phyloP scores from a whole-genome alignment of 345 rosid genomes.

The Hibiscus syriacus region DNA sequence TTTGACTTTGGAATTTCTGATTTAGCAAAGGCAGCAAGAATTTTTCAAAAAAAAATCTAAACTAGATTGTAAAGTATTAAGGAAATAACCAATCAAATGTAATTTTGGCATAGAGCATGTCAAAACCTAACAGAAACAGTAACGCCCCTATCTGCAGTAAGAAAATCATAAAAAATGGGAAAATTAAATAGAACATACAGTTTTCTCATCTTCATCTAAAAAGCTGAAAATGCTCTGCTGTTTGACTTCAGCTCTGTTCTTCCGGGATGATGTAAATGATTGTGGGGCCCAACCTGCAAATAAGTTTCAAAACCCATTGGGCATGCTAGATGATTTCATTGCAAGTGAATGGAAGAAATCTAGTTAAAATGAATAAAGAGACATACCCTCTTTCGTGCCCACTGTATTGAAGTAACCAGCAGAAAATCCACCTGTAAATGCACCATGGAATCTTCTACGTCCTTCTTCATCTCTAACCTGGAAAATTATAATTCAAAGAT shows the following conservation, averaged over 20 bases:
- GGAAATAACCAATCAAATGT: background rate
- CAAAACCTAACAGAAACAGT: background rate
- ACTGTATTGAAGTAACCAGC: conserved; percentile 92
- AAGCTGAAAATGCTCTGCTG: conserved; percentile 77
- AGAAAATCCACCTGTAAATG: conserved; percentile 93
- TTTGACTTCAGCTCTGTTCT: conserved; percentile 84
- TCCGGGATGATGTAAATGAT: conserved; percentile 82
- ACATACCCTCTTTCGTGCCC: conserved; percentile 85
- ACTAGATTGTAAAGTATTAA: background rate
- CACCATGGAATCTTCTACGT: conserved; percentile 93
- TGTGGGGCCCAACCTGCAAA: conserved; percentile 90
- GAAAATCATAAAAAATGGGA: conserved; percentile 1
- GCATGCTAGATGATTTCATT: background rate
- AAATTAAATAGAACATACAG: conserved; percentile 38
- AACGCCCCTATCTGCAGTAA: background rate
- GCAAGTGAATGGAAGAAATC: background rate
- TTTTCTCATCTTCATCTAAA: conserved; percentile 86
- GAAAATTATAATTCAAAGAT: conserved; percentile 8
- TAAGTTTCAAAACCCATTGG: conserved; percentile 9
- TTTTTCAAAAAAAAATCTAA: no score
- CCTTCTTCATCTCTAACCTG: conserved; percentile 99
- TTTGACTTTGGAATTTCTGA: background rate
- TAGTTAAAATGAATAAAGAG: background rate
- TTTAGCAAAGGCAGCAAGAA: background rate
- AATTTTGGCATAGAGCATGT: background rate